Evolutionary conservation across 345 rosid genomes (phyloP), one percentile per base, ranked within the genome.

Genomic region (Eucalyptus sideroxylon): DNA sequence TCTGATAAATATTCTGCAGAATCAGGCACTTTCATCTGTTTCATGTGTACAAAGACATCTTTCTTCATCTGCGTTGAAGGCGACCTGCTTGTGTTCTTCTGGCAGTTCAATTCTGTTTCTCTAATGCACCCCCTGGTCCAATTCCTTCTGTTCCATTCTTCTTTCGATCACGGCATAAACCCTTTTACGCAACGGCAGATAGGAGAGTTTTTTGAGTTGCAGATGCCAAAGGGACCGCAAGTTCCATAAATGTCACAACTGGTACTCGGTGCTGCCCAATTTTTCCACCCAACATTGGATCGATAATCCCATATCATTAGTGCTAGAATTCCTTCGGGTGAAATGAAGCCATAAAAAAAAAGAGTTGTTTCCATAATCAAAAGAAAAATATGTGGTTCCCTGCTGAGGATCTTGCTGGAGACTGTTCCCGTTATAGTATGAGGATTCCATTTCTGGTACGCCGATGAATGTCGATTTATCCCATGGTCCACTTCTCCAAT

Each of bases 111-210:
- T 45, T 45, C 12, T 45, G 49, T 10, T 45, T 45, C 49, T 45
- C 49, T 45, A 45, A 45, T 45, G 49, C 49, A 45, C 15, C 93
- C 92, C 12, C 86, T 87, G 14, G 92, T 87, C 55, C 90, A 88
- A 45, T 62, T 90, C 50, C 91, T n/a, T 40, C 50, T 69, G 50
- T 16, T 40, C 94, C 92, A 89, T 47, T 85, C 88, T 19, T 49
- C n/a, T 1, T 17, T 12, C 2, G 55, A 82, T 53, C 80, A 90
- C 2, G 95, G 95, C 49, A 59, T 86, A 77, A 91, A 93, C 19
- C 94, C 94, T 1, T 85, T 88, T 27, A 92, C 51, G n/a, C 94
- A 94, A 4, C 1, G 49, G 67, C 95, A 92, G 47, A 51, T 60
- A 17, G 86, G 80, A 21, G 13, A 40, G 19, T 60, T 87, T 5